Conservation (phyloP, 768 basidiomycete species). For the Lactarius vividus region DNA sequence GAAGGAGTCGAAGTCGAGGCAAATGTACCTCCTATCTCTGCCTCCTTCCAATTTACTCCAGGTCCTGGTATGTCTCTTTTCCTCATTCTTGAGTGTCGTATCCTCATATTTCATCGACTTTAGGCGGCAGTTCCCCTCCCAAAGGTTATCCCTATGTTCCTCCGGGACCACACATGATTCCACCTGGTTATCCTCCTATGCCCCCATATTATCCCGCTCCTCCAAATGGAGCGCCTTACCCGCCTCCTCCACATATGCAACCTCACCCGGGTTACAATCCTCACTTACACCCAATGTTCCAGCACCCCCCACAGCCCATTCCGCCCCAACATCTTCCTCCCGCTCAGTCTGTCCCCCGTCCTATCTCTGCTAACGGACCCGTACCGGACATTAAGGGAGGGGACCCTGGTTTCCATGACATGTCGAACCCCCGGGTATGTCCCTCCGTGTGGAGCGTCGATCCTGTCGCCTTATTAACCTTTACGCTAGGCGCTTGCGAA, state of each 20-base stretch:
- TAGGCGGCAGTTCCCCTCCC: slow-evolving; percentile 33
- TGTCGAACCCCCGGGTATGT: slow-evolving; percentile 64
- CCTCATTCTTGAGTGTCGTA: slow-evolving; percentile 21
- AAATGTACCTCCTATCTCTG: slow-evolving; percentile 24
- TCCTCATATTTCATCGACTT: slow-evolving; percentile 26
- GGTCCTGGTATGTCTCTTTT: slow-evolving; percentile 31
- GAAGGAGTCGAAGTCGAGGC: slow-evolving; percentile 59
- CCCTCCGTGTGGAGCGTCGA: neutral
- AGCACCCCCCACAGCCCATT: slow-evolving; percentile 43
- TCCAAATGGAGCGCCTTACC: slow-evolving; percentile 37
- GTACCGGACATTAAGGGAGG: slow-evolving; percentile 57
- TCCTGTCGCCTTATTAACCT: slow-evolving; percentile 19
- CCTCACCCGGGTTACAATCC: slow-evolving; percentile 49
- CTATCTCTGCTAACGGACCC: slow-evolving; percentile 30
- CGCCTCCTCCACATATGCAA: slow-evolving; percentile 42
- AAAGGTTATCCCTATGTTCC: slow-evolving; percentile 37
- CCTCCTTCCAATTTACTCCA: slow-evolving; percentile 34
- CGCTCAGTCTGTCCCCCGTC: slow-evolving; percentile 35
- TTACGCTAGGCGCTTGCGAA: slow-evolving; percentile 59
- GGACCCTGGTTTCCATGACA: slow-evolving; percentile 77
- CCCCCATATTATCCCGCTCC: slow-evolving; percentile 43
- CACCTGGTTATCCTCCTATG: slow-evolving; percentile 48
- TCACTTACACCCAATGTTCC: slow-evolving; percentile 61
- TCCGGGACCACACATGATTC: slow-evolving; percentile 41
- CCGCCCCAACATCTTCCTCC: slow-evolving; percentile 41